Percentiles rank a stretch among this genome's conserved stretches.
These are phyloP conservation scores for Quercus wislizeni DNA, from an alignment of 306 rosid genomes.

Conservation along the genomic window DNA sequence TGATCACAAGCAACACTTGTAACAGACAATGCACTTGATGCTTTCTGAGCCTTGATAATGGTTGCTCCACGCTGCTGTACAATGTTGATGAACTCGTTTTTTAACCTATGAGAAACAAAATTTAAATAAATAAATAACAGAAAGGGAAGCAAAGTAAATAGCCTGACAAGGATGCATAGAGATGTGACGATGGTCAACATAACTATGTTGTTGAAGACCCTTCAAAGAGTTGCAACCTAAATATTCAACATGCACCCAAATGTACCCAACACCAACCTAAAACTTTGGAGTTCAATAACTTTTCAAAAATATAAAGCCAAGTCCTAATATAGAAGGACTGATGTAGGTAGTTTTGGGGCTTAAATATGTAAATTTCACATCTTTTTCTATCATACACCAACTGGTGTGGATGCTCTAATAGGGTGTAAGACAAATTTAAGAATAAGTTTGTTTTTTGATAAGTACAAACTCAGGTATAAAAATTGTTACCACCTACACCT, in stretches of 20 bases:
- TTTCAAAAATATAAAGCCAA: no score
- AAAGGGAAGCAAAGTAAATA: background rate
- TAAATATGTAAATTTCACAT: no score
- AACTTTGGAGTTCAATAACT: no score
- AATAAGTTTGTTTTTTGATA: no score
- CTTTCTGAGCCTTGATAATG: slow-evolving; percentile 58
- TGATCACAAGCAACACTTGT: slow-evolving; percentile 78
- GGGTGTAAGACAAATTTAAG: background rate
- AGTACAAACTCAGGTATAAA: background rate
- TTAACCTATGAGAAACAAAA: slow-evolving; percentile 46
- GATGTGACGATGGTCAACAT: background rate
- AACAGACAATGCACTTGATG: slow-evolving; percentile 65
- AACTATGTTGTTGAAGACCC: background rate
- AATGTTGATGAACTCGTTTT: slow-evolving; percentile 59
- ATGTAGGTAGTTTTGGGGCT: no score
- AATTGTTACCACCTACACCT: background rate
- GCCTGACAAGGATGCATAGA: background rate
- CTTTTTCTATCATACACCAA: no score
- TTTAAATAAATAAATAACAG: no score
- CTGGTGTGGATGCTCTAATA: no score
- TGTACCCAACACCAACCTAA: no score
- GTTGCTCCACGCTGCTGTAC: slow-evolving; percentile 72
- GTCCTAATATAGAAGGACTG: no score
- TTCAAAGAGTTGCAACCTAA: no score
- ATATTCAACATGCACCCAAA: no score